Base-by-base conservation (phyloP, 176 grass and related monocot species). In the Cenchrus purpureus region DNA sequence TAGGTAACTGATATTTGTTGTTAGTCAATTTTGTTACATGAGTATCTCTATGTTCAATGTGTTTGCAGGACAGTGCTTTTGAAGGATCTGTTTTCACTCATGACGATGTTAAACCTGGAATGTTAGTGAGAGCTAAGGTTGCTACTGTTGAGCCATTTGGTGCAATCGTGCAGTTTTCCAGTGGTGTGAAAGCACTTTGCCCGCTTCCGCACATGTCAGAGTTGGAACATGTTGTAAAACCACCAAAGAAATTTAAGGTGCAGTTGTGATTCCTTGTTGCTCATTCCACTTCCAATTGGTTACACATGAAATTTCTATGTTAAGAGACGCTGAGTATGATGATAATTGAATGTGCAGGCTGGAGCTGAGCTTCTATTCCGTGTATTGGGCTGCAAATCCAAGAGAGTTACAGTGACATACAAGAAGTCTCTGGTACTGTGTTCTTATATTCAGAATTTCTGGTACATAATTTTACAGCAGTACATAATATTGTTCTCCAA, bases 41-140 rank as follows among this genome's bases (percentile, higher is more conserved):
- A 63, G 51, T 54, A 48, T 81, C 54, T 85, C 22, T 61, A 29
- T 74, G 10, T 67, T 29, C 40, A 85, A 68, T 80, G 13, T 83
- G n/a, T 82, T 75, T 85, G 56, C 86, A 98, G 96, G 93, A 92
- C 62, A 98, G 93, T 92, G 93, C 96, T 81, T 94, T 98, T 86
- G 96, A 98, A 89, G 93, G 91, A 28, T 92, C 93, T 89, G 91
- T 98, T 86, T 98, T 98, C 84, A 98, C 96, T 83, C 96, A 98
- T 86, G 90, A 91, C 64, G 96, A 98, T 94, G 93, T 95, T 70
- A 98, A 95, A 80, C 93, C 96, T 85, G 96, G 96, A 81, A 95
- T 98, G 93, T 50, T 93, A 80, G 89, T 95, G 62, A 95, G 89
- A 80, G 93, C 91, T 71, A 98, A 94, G 89, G 89, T 98, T 77